Base-by-base conservation (phyloP, 768 basidiomycete species). In the Leccinum truebloodii region DNA sequence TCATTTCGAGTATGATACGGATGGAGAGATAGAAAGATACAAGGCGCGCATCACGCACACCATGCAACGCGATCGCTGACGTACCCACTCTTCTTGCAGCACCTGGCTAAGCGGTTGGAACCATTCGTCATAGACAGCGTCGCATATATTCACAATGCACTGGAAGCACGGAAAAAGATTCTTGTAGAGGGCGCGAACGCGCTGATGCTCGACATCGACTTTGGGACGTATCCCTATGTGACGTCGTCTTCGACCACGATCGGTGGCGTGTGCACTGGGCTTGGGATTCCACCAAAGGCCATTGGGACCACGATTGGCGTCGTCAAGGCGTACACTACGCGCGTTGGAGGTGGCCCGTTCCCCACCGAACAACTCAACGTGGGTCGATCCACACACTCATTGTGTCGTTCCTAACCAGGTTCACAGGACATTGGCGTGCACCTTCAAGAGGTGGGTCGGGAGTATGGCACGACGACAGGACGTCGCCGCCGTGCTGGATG, bases 171-270 rank as follows among this genome's bases (percentile, higher is more conserved):
- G 54, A 98, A 96, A 77, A 83, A 78, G 44, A 79, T 98, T 50
- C 86, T 99, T 34, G 92, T 98, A 59, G 97, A 99, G 73, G 97
- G 97, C 28, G 97, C 97, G 57, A 98, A 99, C 71, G 97, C 97
- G 2, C 80, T 98, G 61, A 97, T 99, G 97, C 88, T 99, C 59
- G 97, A 99, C 72, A 80, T 99, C 65, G 97, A 99, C 76, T 95
- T 91, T 70, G 97, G 97, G 28, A 99, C 97, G 5, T 99, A 99
- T 75, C 97, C 97, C 2, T 99, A 82, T 75, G 97, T 99, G 63
- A 99, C 97, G 0, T 96, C 94, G 10, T 95, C 94, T 1, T 87
- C 92, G 9, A 98, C 97, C 9, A 81, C 88, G 34, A 90, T 98
- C 59, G 97, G 97, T 32, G 97, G 97, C 54, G 94, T 98, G 37